phyloP scores from a whole-genome alignment of 352 stramenopile genomes.

The Pythium folliculosum region DNA sequence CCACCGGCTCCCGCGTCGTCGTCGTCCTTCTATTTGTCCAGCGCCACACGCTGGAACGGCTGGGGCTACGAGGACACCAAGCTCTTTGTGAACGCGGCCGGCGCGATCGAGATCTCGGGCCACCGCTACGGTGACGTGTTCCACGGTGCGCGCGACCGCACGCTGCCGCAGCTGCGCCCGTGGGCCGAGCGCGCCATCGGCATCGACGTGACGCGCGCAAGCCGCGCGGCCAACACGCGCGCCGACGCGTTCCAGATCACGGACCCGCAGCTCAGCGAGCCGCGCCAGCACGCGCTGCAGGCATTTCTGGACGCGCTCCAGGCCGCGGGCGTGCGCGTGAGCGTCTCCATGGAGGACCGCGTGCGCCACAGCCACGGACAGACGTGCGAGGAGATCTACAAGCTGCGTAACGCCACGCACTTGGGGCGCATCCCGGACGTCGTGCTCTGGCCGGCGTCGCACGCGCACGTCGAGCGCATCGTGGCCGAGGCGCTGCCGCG shows the following conservation, averaged over 20 bases:
- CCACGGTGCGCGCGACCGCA: constrained; percentile 38
- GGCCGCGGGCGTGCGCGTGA: constrained; percentile 36
- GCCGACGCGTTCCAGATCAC: constrained; percentile 36
- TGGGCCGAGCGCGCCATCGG: constrained; percentile 65
- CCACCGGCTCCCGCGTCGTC: constrained; percentile 4
- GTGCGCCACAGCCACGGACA: constrained; percentile 71
- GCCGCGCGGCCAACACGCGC: constrained; percentile 34
- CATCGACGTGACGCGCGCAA: constrained; percentile 43
- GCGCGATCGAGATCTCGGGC: constrained; percentile 62
- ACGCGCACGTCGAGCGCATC: constrained; percentile 85
- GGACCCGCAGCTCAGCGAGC: constrained; percentile 15
- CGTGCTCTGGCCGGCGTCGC: constrained; percentile 87
- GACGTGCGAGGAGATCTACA: constrained; percentile 74
- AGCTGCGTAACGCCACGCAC: constrained; percentile 43
- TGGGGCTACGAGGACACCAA: constrained; percentile 76
- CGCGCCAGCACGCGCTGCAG: constrained; percentile 30
- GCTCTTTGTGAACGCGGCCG: constrained; percentile 59
- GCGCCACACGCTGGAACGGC: constrained; percentile 66
- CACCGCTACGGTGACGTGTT: constrained; percentile 70
- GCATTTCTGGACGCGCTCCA: constrained; percentile 37
- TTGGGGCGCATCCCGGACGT: constrained; percentile 85
- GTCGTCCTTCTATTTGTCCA: constrained; percentile 10
- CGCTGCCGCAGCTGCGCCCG: constrained; percentile 49
- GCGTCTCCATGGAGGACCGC: constrained; percentile 46
- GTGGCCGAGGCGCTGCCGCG: constrained; percentile 66